A percentile compares a stretch with the other conserved stretches of the same genome.
These are phyloP conservation scores for Collybia mongolica DNA, from an alignment of 768 basidiomycete genomes.

Conservation along the genomic window DNA sequence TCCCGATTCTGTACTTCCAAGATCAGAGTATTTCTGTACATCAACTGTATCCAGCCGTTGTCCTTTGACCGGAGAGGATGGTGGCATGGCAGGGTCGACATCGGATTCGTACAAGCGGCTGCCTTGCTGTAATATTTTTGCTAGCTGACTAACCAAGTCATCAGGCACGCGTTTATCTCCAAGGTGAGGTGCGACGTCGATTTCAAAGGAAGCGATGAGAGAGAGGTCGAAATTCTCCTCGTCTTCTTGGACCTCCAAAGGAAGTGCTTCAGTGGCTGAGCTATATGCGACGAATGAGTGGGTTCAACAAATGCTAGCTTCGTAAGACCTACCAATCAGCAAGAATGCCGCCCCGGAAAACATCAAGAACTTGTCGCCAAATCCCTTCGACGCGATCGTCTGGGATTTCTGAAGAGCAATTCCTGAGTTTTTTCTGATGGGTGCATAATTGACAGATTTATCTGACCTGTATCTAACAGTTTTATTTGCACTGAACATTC, in stretches of 20 bases:
- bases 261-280: slow-evolving; percentile 53
- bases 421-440: background rate
- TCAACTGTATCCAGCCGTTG: slow-evolving; percentile 35
- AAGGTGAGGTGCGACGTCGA: slow-evolving; percentile 75
- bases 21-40: slow-evolving; percentile 30
- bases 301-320: background rate
- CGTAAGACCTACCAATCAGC: slow-evolving; percentile 72
- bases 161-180: slow-evolving; percentile 72
- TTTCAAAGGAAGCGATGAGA: slow-evolving; percentile 76
- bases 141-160: slow-evolving; percentile 62
- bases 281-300: slow-evolving; percentile 28
- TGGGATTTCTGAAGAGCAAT: slow-evolving; percentile 43
- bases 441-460: background rate
- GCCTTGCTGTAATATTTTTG: slow-evolving; percentile 70
- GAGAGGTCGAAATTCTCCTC: slow-evolving; percentile 87
- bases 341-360: slow-evolving; percentile 77
- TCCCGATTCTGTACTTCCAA: slow-evolving; percentile 63
- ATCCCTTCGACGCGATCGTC: slow-evolving; percentile 73
- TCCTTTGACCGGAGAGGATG: background rate
- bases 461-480: slow-evolving; percentile 47
- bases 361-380: slow-evolving; percentile 82
- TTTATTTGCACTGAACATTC: slow-evolving; percentile 58
- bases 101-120: slow-evolving; percentile 57
- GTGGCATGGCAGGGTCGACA: background rate
- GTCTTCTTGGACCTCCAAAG: slow-evolving; percentile 63